Base-by-base conservation (phyloP, 345 rosid species). In the Ceriops tagal region DNA sequence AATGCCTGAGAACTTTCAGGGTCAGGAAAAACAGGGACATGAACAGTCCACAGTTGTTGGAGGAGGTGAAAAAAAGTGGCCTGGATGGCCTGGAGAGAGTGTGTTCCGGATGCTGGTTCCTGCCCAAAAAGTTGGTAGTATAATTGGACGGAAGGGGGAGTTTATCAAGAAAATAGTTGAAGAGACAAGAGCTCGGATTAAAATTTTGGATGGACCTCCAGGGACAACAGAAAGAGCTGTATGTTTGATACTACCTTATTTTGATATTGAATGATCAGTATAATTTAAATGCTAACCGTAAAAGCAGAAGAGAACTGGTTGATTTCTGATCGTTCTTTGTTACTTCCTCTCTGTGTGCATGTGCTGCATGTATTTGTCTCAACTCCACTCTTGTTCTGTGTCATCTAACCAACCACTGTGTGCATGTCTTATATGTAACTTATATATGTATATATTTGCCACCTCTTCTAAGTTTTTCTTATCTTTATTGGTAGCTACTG, bases 1-100 rank as follows among this genome's bases (percentile, higher is more conserved):
- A 59, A 49, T 32, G 20, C 49, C 73, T 28, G 80, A 72, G 28
- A 57, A 58, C 58, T 64, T 32, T 46, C 71, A 69, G 64, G 65
- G 26, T 60, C 67, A 53, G 58, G 73, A 64, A n/a, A 73, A 68
- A 57, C 71, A 61, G 27, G 77, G 64, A 28, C 58, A 53, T 52
- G 51, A 27, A 32, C 71, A 66, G 51, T 66, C 65, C 31, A 61
- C 61, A 19, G 71, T 61, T 53, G 66, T 67, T 18, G 91, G 74
- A 64, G 85, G 71, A 24, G 88, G 73, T 65, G 99, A 92, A 79
- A 89, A 89, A 81, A 90, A 71, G 86, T 96, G 99, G 99, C 98
- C 96, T n/a, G 99, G 99, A 72, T 92, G 99, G 99, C 99, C 99
- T 10, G 98, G 99, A 73, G 99, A 96, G 87, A 90, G 92, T 31